Conservation (phyloP, 2,329 filamentous ascomycete species). For the Diaporthe humulicola region DNA sequence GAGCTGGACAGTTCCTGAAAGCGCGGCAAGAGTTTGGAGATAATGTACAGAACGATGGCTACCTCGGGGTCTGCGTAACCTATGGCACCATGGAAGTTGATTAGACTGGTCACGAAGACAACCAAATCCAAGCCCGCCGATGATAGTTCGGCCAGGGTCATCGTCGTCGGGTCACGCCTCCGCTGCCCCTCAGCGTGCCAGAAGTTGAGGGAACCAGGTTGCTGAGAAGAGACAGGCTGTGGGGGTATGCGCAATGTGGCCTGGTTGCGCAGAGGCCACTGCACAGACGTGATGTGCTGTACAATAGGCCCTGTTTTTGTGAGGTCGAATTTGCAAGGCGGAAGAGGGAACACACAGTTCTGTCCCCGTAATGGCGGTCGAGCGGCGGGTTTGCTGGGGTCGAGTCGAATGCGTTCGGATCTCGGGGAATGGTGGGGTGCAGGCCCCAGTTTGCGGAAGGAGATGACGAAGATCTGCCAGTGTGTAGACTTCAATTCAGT, state of each 20-base stretch:
- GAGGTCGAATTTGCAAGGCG: neutral
- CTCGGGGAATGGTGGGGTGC: conserved; percentile 22
- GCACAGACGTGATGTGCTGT: neutral
- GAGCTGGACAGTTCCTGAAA: conserved; percentile 62
- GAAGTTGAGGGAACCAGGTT: neutral
- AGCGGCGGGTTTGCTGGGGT: neutral
- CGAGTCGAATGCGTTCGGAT: conserved; percentile 6
- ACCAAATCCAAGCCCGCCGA: conserved; percentile 65
- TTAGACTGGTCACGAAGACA: conserved; percentile 66
- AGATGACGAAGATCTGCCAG: neutral
- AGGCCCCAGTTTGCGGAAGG: conserved; percentile 21
- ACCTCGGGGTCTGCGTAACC: conserved; percentile 62
- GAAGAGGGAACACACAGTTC: neutral
- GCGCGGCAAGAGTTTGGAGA: conserved; percentile 61
- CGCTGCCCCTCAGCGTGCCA: neutral
- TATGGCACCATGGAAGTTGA: conserved; percentile 66
- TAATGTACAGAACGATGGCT: conserved; percentile 61
- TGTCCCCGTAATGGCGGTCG: conserved; percentile 6
- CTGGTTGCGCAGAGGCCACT: neutral
- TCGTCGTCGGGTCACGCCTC: conserved; percentile 45
- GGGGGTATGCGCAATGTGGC: neutral
- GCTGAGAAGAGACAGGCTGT: neutral
- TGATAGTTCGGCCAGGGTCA: conserved; percentile 66
- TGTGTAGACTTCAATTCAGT: neutral
- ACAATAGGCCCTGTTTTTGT: neutral